These are phyloP conservation scores for Podila epicladia DNA, from an alignment of 192 early-diverging fungal species.

Conservation along the genomic window DNA sequence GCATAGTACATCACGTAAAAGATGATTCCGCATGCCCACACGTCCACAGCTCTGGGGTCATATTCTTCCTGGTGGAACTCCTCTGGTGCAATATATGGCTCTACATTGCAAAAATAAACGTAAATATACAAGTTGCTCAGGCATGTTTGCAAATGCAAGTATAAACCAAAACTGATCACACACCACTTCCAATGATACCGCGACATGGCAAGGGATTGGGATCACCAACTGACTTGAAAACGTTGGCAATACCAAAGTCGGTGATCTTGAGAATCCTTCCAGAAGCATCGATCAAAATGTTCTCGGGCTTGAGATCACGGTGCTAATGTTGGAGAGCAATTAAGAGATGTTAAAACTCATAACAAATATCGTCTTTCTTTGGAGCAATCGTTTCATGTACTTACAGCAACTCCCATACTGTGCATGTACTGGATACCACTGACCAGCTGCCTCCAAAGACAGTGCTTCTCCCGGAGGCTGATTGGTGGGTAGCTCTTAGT, in stretches of 20 bases:
- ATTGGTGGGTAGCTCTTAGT: conserved; percentile 57
- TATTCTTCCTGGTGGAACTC: conserved; percentile 71
- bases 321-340: conserved; percentile 38
- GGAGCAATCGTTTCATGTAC: background rate
- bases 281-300: conserved; percentile 70
- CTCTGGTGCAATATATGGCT: conserved; percentile 88
- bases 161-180: background rate
- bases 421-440: conserved; percentile 80
- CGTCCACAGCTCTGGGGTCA: conserved; percentile 70
- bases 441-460: conserved; percentile 78
- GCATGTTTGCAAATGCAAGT: background rate
- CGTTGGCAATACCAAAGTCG: conserved; percentile 82
- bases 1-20: conserved; percentile 46
- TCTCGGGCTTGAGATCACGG: conserved; percentile 85
- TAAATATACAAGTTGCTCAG: background rate
- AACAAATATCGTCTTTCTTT: no score
- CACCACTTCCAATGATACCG: conserved; percentile 79
- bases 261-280: conserved; percentile 77
- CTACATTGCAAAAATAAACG: conserved; percentile 22
- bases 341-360: background rate
- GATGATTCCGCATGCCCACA: conserved; percentile 45
- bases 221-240: conserved; percentile 74
- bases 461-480: conserved; percentile 59
- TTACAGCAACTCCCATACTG: conserved; percentile 73
- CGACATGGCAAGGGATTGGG: conserved; percentile 61